Percentiles rank a stretch among this genome's conserved stretches.
phyloP scores from a whole-genome alignment of 176 grass and related monocot genomes.

The Rhynchospora tenuis region DNA sequence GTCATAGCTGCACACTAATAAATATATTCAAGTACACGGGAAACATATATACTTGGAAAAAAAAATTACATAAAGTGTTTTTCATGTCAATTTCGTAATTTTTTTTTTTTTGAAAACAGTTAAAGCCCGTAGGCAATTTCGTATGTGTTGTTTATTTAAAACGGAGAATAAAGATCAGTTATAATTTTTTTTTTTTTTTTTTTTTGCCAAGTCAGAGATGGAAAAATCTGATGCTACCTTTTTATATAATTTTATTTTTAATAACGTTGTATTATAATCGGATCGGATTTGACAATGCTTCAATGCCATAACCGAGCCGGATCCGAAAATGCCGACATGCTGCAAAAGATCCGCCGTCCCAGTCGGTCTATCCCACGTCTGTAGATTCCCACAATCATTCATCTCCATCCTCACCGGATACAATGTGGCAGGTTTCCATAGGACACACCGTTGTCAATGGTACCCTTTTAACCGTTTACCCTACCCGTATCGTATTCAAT shows the following conservation, averaged over 20 bases:
- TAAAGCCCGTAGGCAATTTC: too few relatives aligned
- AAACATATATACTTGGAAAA: too few relatives aligned
- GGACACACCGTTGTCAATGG: not conserved
- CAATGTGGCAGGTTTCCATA: not conserved
- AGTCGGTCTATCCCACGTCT: conserved; percentile 23
- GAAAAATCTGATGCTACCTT: not conserved
- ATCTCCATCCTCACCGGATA: not conserved
- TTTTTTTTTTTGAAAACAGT: too few relatives aligned
- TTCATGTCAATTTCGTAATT: too few relatives aligned
- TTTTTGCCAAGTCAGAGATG: not conserved
- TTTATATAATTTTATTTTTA: not conserved
- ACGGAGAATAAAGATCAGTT: too few relatives aligned
- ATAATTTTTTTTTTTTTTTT: too few relatives aligned
- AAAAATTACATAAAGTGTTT: too few relatives aligned
- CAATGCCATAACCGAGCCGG: not conserved
- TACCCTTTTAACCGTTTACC: too few relatives aligned
- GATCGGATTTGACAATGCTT: not conserved
- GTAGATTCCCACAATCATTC: conserved; percentile 20
- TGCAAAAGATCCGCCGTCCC: conserved; percentile 12
- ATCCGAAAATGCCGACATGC: not conserved
- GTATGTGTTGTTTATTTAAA: too few relatives aligned
- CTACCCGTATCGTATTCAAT: too few relatives aligned
- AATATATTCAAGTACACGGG: too few relatives aligned
- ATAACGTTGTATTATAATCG: not conserved
- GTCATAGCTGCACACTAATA: not conserved